These are phyloP conservation scores for Cnidoscolus chayamansa DNA, from an alignment of 441 rosid species.

Conservation along the genomic window DNA sequence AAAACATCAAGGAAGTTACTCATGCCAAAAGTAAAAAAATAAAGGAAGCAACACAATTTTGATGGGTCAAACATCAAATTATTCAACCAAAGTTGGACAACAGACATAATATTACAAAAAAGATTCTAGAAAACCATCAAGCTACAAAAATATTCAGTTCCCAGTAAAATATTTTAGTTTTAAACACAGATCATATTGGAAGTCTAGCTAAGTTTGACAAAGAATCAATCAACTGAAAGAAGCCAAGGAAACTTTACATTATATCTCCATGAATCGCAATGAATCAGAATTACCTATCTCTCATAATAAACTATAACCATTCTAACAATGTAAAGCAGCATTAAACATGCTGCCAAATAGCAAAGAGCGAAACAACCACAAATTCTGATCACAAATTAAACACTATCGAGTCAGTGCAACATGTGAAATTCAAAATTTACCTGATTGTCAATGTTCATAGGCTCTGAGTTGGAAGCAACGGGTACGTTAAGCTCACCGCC, in stretches of 20 bases:
- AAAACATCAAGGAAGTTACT: too few relatives aligned
- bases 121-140: neutral
- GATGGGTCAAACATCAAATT: too few relatives aligned
- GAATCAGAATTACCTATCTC: neutral
- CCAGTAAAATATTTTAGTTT: neutral
- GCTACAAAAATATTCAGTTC: neutral
- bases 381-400: neutral
- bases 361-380: neutral
- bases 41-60: too few relatives aligned
- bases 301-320: neutral
- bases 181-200: slow-evolving; percentile 2
- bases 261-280: neutral
- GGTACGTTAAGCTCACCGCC: slow-evolving; percentile 58
- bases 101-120: neutral
- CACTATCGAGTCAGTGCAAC: neutral
- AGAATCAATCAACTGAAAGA: neutral
- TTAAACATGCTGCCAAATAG: neutral
- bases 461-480: slow-evolving; percentile 35
- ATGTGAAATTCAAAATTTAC: slow-evolving; percentile 26
- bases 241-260: neutral
- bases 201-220: neutral
- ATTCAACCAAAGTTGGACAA: too few relatives aligned
- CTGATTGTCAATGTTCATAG: slow-evolving; percentile 49
- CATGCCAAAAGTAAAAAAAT: too few relatives aligned
- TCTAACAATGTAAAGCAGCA: neutral